Evolutionary conservation across 371 early-diverging fungal species (phyloP), one percentile per base, ranked within the genome.

Genomic region (Thermomucor indicae-seudaticae): DNA sequence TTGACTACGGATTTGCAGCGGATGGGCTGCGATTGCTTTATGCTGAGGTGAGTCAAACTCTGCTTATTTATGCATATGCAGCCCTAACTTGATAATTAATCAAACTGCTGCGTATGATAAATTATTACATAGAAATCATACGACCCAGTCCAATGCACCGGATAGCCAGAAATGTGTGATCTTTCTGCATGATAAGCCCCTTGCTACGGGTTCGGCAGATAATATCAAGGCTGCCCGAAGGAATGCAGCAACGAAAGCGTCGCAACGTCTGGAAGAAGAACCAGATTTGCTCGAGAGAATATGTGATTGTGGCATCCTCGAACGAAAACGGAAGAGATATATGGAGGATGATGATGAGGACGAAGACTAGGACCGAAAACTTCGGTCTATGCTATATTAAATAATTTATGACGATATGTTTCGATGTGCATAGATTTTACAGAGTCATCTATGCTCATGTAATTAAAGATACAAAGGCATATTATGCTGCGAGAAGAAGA

Each of bases 201-300:
- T 78, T 2, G 67, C 72, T 1, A 57, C 60, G 20, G 75, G 70
- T 24, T 22, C 62, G 17, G 66, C 72, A 17, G 70, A 67, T 46
- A 78, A 76, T 51, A 63, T 77, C 47, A 74, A 74, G 38, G 61
- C 64, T 19, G 77, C 81, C n/a, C 64, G 79, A 35, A 59, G 78
- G 47, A 47, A 64, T 35, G 81, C 81, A 6, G 79, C 81, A 1
- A 53, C 54, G 6, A 66, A 62, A 24, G 77, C 71, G 0, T 56
- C 43, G 0, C 47, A 55, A 24, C 60, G 68, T 41, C 44, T 76
- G 11, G 46, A 49, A n/a, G 73, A 72, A 25, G 74, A 73, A 2
- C 67, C 74, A 8, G 58, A 40, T 0, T 37, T 73, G 17, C 43
- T 73, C 22, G 58, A 60, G 19, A 40, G 51, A 3, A 52, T 70